Conservation (phyloP, 768 basidiomycete genomes). For the Termitomyces sp. region DNA sequence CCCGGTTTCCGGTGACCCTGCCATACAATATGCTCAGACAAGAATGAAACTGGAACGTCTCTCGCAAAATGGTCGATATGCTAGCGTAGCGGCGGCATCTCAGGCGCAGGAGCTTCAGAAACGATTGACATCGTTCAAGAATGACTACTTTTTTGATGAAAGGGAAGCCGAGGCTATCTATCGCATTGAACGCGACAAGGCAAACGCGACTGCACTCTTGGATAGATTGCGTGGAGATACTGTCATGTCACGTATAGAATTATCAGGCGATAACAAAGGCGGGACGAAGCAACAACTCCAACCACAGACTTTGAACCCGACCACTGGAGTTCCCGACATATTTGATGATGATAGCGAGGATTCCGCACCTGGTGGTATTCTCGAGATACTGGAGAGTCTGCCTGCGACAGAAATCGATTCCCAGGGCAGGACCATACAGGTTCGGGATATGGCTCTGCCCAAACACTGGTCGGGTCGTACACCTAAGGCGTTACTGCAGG, state of each 20-base stretch:
- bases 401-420: conserved; percentile 51
- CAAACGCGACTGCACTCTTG: conserved; percentile 37
- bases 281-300: conserved; percentile 13
- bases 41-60: conserved; percentile 51
- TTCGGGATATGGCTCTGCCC: conserved; percentile 74
- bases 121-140: conserved; percentile 40
- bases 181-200: conserved; percentile 44
- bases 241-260: not conserved
- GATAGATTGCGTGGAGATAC: conserved; percentile 28
- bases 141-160: conserved; percentile 67
- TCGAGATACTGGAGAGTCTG: conserved; percentile 67
- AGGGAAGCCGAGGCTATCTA: conserved; percentile 58
- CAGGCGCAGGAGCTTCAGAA: conserved; percentile 33
- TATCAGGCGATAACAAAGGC: not conserved
- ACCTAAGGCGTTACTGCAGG: conserved; percentile 68
- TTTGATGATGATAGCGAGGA: conserved; percentile 50
- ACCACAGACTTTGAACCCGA: conserved; percentile 6
- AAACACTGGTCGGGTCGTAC: conserved; percentile 81
- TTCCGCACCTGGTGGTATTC: conserved; percentile 50
- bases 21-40: conserved; percentile 53
- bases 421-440: conserved; percentile 43
- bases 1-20: conserved; percentile 48
- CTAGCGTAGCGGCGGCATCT: conserved; percentile 20
- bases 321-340: conserved; percentile 26
- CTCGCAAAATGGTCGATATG: conserved; percentile 20